Evolutionary conservation across 2,329 filamentous ascomycete species (phyloP).

Genomic region (Zopfia rhizophila): DNA sequence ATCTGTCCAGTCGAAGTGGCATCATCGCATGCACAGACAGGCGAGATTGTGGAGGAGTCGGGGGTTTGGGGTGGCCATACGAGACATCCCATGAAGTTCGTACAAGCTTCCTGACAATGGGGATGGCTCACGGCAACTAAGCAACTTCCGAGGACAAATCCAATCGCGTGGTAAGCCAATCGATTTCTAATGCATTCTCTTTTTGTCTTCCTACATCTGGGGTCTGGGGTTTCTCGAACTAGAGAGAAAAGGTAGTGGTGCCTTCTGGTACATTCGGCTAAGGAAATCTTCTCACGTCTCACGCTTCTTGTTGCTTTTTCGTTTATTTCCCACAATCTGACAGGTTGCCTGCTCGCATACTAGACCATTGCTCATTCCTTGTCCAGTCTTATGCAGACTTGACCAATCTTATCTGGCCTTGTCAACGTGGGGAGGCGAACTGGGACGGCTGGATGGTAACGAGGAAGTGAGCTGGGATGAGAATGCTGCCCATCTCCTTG

Average conservation of each 20-base stretch:
- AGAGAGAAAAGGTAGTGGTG: no score
- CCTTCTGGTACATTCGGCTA: conserved; percentile 12
- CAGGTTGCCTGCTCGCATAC: conserved; percentile 2
- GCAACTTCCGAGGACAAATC: conserved; percentile 10
- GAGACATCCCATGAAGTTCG: no score
- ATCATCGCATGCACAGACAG: no score
- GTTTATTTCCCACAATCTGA: not conserved
- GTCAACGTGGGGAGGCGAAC: conserved; percentile 9
- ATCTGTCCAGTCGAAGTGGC: not conserved
- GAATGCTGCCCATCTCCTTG: conserved; percentile 2
- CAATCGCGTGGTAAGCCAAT: conserved; percentile 15
- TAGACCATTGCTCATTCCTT: conserved; percentile 4
- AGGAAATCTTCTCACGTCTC: conserved; percentile 5
- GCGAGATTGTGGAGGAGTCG: no score
- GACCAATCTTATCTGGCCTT: conserved; percentile 9
- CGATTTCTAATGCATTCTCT: conserved; percentile 15
- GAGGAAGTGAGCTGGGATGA: not conserved
- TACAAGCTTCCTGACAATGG: conserved; percentile 3
- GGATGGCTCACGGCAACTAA: conserved; percentile 12
- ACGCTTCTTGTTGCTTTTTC: conserved; percentile 12
- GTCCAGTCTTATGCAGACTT: conserved; percentile 14
- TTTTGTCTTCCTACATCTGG: conserved; percentile 15
- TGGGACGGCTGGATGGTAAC: not conserved
- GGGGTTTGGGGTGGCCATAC: no score
- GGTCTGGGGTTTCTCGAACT: conserved; percentile 10